Conservation (phyloP, 805 yeast genomes). For the Kluyveromyces nonfermentans region DNA sequence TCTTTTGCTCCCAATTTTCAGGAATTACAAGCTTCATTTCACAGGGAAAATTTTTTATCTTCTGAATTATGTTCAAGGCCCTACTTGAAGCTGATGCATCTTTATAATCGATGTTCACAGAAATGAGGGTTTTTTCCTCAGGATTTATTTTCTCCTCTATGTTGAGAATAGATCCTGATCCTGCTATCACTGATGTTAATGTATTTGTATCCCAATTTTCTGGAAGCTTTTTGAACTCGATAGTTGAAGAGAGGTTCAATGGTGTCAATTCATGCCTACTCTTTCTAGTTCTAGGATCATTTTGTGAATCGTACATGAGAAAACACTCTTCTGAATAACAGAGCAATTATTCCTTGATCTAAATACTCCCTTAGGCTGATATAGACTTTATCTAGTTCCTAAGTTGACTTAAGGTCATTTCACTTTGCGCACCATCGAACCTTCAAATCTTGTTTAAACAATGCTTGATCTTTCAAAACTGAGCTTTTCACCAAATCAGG, state of each 20-base stretch:
- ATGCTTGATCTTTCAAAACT: too few species aligned
- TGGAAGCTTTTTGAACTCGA: conserved; percentile 41
- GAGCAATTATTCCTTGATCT: background rate
- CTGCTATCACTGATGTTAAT: conserved; percentile 56
- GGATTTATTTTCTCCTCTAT: conserved; percentile 33
- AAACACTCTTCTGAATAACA: background rate
- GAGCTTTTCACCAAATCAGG: too few species aligned
- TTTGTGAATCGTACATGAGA: conserved; percentile 3
- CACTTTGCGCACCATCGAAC: too few species aligned
- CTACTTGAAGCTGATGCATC: conserved; percentile 20
- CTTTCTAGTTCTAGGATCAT: conserved; percentile 28
- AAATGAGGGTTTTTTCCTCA: conserved; percentile 40
- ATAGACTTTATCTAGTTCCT: too few species aligned
- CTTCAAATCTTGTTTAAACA: too few species aligned
- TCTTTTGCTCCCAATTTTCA: conserved; percentile 11
- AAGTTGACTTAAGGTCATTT: too few species aligned
- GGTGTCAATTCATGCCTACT: conserved; percentile 27
- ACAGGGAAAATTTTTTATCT: conserved; percentile 24
- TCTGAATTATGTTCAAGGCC: conserved; percentile 19
- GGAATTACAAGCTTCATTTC: conserved; percentile 21
- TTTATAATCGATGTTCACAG: conserved; percentile 18
- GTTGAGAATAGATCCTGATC: conserved; percentile 62
- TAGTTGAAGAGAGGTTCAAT: conserved; percentile 21
- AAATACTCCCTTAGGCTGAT: too few species aligned
- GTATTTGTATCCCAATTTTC: conserved; percentile 61